phyloP scores from a whole-genome alignment of 345 rosid genomes.

The Corchorus capsularis region DNA sequence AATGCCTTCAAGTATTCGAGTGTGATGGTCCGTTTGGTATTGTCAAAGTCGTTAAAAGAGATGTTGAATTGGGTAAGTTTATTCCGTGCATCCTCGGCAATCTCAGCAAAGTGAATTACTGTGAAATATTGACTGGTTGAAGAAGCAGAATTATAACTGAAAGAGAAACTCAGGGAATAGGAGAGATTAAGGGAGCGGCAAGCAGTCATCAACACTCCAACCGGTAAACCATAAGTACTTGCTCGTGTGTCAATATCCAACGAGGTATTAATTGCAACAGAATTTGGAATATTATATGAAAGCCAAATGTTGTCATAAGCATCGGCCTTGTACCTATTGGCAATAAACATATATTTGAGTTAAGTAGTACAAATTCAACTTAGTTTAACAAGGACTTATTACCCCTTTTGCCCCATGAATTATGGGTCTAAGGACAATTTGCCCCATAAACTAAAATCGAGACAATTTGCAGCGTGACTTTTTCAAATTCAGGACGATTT shows the following conservation, averaged over 20 bases:
- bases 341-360: too few relatives aligned
- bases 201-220: neutral
- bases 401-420: too few relatives aligned
- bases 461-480: too few relatives aligned
- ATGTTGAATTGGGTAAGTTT: constrained; percentile 10
- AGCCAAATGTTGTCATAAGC: constrained; percentile 23
- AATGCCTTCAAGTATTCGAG: constrained; percentile 25
- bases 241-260: neutral
- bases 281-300: neutral
- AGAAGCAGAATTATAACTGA: too few relatives aligned
- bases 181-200: neutral
- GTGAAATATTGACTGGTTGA: too few relatives aligned
- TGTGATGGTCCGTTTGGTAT: neutral
- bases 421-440: too few relatives aligned
- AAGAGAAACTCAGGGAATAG: neutral
- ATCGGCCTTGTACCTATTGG: constrained; percentile 20
- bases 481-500: too few relatives aligned
- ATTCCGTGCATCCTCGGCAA: neutral
- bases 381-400: too few relatives aligned
- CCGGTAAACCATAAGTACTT: constrained; percentile 1
- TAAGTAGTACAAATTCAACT: too few relatives aligned
- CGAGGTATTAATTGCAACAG: neutral
- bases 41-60: neutral
- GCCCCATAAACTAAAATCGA: too few relatives aligned
- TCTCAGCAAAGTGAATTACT: constrained; percentile 28